Conservation (phyloP, 1,139 yeast species). For the Entelexis sorbosivorans region DNA sequence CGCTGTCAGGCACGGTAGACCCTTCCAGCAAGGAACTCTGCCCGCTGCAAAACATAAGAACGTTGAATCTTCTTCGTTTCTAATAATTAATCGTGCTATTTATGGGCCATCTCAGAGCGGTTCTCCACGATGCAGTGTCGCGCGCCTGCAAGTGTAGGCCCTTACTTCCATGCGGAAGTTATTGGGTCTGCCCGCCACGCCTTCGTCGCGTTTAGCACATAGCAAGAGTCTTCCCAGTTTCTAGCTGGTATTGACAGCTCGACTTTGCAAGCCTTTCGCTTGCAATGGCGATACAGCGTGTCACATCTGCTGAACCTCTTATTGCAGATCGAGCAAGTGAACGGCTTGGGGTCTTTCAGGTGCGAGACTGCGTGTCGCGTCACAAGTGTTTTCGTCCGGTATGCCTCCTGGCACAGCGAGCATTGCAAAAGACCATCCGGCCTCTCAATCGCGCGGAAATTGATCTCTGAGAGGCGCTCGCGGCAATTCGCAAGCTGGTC, state of each 20-base stretch:
- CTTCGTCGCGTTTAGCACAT: not conserved
- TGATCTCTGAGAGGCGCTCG: not conserved
- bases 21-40: too few relatives aligned
- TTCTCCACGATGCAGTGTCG: too few relatives aligned
- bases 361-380: not conserved
- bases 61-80: too few relatives aligned
- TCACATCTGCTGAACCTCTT: not conserved
- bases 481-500: not conserved
- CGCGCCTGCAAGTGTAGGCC: too few relatives aligned
- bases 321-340: not conserved
- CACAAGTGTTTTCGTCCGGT: not conserved
- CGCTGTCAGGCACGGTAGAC: too few relatives aligned
- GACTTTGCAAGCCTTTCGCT: not conserved
- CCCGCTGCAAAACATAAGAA: too few relatives aligned
- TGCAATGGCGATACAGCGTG: not conserved
- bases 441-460: not conserved
- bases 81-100: too few relatives aligned
- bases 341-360: not conserved
- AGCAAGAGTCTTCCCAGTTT: not conserved
- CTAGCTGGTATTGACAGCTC: not conserved
- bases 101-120: too few relatives aligned
- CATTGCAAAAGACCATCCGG: not conserved
- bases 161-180: not conserved
- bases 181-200: not conserved
- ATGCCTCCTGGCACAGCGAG: not conserved